A percentile compares a stretch with the other conserved stretches of the same genome.
phyloP scores from a whole-genome alignment of 495 filamentous ascomycete species.

The Penicillium herquei region DNA sequence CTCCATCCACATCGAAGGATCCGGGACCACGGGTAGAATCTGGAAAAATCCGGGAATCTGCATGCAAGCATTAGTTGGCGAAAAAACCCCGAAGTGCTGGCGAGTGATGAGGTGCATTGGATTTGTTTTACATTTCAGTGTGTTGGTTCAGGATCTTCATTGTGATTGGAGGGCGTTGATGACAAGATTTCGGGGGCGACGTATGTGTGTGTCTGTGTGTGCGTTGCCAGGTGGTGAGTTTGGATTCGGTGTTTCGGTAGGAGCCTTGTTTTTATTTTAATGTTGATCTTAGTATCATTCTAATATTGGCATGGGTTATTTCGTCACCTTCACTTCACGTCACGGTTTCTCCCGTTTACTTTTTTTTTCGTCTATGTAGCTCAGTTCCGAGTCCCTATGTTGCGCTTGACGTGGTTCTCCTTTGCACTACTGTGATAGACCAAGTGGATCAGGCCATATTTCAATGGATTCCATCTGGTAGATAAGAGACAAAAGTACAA shows the following conservation, averaged over 20 bases:
- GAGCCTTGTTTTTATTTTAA: not conserved
- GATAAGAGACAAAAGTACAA: not conserved
- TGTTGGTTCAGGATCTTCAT: not conserved
- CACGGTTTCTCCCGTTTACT: not conserved
- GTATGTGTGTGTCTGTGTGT: slow-evolving; percentile 3
- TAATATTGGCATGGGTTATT: too few species aligned
- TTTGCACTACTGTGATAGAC: not conserved
- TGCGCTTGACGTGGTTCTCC: not conserved
- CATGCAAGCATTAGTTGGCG: slow-evolving; percentile 5
- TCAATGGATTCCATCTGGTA: not conserved
- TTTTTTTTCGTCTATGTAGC: not conserved
- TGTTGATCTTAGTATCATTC: not conserved
- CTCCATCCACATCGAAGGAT: too few species aligned
- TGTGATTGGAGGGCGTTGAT: slow-evolving; percentile 1
- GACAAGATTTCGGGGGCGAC: slow-evolving; percentile 5
- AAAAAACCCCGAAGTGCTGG: not conserved
- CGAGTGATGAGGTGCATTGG: slow-evolving; percentile 9
- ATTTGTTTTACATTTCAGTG: slow-evolving; percentile 4
- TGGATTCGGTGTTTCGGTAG: not conserved
- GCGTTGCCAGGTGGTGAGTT: slow-evolving; percentile 2
- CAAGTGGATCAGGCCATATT: slow-evolving; percentile 2
- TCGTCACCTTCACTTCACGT: not conserved
- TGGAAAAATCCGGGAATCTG: not conserved
- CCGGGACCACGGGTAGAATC: too few species aligned
- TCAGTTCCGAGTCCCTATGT: not conserved